phyloP scores from a whole-genome alignment of 768 basidiomycete genomes.

The Kwoniella sp. region DNA sequence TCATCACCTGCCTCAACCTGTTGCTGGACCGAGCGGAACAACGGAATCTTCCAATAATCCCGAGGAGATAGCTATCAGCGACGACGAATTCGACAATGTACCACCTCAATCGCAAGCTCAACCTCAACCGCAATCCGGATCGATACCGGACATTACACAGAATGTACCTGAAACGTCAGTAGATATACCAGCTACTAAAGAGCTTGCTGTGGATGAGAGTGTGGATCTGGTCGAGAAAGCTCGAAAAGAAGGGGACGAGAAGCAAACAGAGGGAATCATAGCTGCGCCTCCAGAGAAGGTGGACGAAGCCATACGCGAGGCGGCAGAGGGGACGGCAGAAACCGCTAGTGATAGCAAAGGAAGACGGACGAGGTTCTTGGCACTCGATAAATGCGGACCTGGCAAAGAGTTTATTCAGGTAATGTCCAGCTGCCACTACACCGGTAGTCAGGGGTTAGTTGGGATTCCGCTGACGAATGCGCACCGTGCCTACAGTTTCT shows the following conservation, averaged over 20 bases:
- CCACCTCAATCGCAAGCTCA: background rate
- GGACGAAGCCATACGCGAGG: slow-evolving; percentile 45
- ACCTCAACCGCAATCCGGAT: background rate
- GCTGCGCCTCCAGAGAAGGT: slow-evolving; percentile 27
- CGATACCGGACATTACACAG: background rate
- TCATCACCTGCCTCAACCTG: background rate
- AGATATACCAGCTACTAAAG: background rate
- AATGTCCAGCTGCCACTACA: slow-evolving; percentile 12
- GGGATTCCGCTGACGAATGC: no score
- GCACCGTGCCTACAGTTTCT: no score
- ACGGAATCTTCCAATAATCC: slow-evolving; percentile 23
- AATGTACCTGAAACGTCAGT: background rate
- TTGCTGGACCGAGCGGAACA: background rate
- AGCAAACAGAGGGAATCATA: slow-evolving; percentile 30
- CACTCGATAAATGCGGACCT: slow-evolving; percentile 82
- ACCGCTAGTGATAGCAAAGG: slow-evolving; percentile 4
- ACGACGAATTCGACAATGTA: slow-evolving; percentile 28
- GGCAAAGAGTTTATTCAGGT: slow-evolving; percentile 80
- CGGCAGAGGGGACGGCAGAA: slow-evolving; percentile 24
- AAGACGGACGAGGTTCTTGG: slow-evolving; percentile 73
- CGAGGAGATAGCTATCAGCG: slow-evolving; percentile 43
- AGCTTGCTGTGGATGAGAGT: slow-evolving; percentile 40
- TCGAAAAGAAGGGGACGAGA: slow-evolving; percentile 27
- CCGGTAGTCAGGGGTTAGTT: background rate
- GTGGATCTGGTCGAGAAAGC: slow-evolving; percentile 50